Percentiles rank a stretch among this genome's conserved stretches.
phyloP scores from a whole-genome alignment of 2,329 filamentous ascomycete genomes.

The Xylariomycetidae sp. region DNA sequence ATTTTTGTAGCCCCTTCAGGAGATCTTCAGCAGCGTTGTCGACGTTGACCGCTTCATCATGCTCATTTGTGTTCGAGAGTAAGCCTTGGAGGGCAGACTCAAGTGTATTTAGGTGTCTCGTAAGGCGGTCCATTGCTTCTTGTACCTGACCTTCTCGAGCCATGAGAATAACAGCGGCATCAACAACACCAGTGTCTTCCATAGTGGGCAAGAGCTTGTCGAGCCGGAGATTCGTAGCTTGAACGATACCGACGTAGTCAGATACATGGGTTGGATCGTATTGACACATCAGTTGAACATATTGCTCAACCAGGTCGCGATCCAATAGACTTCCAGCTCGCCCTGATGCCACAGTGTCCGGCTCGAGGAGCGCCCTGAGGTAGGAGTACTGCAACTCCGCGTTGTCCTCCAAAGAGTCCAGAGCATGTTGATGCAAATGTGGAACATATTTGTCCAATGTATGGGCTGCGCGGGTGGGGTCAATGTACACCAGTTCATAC shows the following conservation, averaged over 20 bases:
- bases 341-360: conserved; percentile 31
- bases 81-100: conserved; percentile 74
- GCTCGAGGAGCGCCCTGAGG: conserved; percentile 71
- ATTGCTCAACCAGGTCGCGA: conserved; percentile 69
- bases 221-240: conserved; percentile 72
- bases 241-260: conserved; percentile 73
- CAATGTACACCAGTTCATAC: conserved; percentile 60
- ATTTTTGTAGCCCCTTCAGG: conserved; percentile 77
- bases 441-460: conserved; percentile 59
- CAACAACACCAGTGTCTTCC: conserved; percentile 84
- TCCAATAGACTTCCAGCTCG: conserved; percentile 33
- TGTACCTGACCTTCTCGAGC: conserved; percentile 80
- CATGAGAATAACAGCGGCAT: conserved; percentile 88
- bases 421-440: conserved; percentile 61
- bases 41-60: conserved; percentile 47
- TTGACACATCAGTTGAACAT: conserved; percentile 86
- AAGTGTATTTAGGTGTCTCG: conserved; percentile 74
- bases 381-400: conserved; percentile 70
- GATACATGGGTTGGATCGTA: conserved; percentile 80
- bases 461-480: conserved; percentile 60
- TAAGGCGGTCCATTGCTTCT: conserved; percentile 78
- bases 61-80: conserved; percentile 55
- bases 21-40: conserved; percentile 69
- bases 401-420: conserved; percentile 57
- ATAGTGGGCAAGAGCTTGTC: conserved; percentile 80